A percentile compares a stretch with the other conserved stretches of the same genome.
Conservation (phyloP, 2,329 filamentous ascomycete genomes). For the Microsporum canis region DNA sequence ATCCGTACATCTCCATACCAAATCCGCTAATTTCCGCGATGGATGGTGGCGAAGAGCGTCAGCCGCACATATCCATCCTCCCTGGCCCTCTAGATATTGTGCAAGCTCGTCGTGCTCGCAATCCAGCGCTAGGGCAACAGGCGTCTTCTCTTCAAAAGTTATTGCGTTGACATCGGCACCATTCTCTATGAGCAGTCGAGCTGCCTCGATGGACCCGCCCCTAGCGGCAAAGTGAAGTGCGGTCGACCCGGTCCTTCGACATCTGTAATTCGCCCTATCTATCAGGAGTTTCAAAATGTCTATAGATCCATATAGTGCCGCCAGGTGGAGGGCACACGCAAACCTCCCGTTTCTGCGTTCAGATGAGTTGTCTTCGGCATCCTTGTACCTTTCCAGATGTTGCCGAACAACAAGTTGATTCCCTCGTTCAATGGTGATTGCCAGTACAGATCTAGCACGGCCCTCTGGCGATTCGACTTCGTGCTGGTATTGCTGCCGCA, state of each 20-base stretch:
- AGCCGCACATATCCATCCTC: background rate
- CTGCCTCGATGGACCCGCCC: conserved; percentile 3
- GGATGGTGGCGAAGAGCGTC: background rate
- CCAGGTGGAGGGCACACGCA: conserved; percentile 4
- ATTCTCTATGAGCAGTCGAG: conserved; percentile 6
- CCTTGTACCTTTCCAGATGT: conserved; percentile 2
- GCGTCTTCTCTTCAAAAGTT: conserved; percentile 5
- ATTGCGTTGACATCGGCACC: conserved; percentile 9
- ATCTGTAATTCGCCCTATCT: background rate
- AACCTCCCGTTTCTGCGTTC: background rate
- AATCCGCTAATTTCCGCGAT: background rate
- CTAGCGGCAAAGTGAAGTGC: conserved; percentile 6
- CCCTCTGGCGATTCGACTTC: background rate
- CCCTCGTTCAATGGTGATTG: conserved; percentile 8
- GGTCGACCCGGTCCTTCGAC: background rate
- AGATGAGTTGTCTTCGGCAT: background rate
- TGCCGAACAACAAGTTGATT: conserved; percentile 3
- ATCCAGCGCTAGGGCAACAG: conserved; percentile 1
- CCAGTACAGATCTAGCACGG: background rate
- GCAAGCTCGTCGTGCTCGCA: background rate
- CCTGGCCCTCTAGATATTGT: conserved; percentile 5
- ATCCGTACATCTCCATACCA: background rate
- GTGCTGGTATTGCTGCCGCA: background rate
- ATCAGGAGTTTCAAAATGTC: conserved; percentile 7
- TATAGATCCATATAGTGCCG: conserved; percentile 4